Evolutionary conservation across 345 rosid genomes (phyloP), one percentile per base, ranked within the genome.

Genomic region (Fremontodendron californicum): DNA sequence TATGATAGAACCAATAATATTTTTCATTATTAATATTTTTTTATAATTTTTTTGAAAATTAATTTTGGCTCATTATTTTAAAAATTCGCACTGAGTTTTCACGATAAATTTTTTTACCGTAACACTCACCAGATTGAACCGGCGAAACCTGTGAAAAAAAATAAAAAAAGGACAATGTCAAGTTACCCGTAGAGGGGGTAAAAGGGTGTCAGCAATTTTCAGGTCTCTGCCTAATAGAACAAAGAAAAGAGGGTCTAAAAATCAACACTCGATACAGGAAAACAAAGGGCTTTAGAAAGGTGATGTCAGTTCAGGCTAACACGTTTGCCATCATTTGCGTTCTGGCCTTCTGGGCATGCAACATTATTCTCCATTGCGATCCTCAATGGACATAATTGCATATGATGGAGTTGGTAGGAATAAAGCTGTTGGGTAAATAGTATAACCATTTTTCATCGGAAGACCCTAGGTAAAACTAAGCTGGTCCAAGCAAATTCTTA

Each of bases 231-330:
- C 39, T 25, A 29, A 74, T 19, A 67, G 68, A 82, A 75, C 80
- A 78, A 73, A 60, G 33, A 75, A 15, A 78, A 61, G 19, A 66
- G 79, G 77, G 78, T 81, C 84, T 77, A 67, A 1, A 1, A 3
- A 84, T 84, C 84, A 54, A 74, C 86, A 81, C 87, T 84, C 84
- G 62, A 84, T 46, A 71, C 82, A 68, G 77, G 77, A 80, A 80
- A 80, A 62, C 39, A 3, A 46, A 63, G 3, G 57, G 69, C 54
- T 29, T 67, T 80, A 15, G 71, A 84, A 80, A 78, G 82, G 51
- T 16, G 2, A 23, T n/a, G 89, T 86, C 85, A 54, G 67, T 63
- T 80, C 81, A 76, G 71, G 60, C 42, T 46, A 67, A 33, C 55
- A 12, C 15, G 11, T 18, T 75, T 48, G 31, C 45, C 76, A 72